phyloP scores from a whole-genome alignment of 257 asterid genomes.

The Salvia hispanica region DNA sequence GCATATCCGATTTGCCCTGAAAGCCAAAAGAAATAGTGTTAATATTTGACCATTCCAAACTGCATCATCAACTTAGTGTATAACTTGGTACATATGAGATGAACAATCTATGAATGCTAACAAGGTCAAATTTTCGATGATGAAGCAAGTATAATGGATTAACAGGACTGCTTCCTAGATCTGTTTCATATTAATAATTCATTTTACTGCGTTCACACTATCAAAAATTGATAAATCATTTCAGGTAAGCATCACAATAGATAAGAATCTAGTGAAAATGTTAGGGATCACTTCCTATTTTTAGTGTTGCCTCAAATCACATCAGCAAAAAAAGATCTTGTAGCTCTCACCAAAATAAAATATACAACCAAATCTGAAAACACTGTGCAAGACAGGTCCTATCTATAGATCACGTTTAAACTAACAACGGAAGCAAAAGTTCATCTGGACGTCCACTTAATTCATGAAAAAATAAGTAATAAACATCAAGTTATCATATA shows the following conservation, averaged over 20 bases:
- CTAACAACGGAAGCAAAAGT: not conserved
- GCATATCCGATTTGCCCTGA: constrained; percentile 97
- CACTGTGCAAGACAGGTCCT: not conserved
- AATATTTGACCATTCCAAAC: not conserved
- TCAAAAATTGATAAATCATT: not conserved
- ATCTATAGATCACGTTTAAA: not conserved
- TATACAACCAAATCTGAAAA: not conserved
- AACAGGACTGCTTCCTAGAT: not conserved
- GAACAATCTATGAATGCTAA: not conserved
- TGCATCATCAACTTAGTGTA: not conserved
- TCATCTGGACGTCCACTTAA: not conserved
- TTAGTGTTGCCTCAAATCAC: not conserved
- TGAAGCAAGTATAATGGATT: not conserved
- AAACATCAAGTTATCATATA: not conserved
- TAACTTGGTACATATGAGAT: not conserved
- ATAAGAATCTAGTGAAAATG: not conserved
- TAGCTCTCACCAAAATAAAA: not conserved
- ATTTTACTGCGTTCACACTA: not conserved
- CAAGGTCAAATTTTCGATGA: not conserved
- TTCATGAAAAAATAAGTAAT: not conserved
- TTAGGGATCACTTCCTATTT: not conserved
- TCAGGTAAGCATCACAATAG: not conserved
- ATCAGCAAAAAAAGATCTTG: not conserved
- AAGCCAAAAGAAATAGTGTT: constrained; percentile 12
- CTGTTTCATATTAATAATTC: not conserved